A percentile compares a stretch with the other conserved stretches of the same genome.
These are phyloP conservation scores for Oryza glumipatula DNA, from an alignment of 176 grass and related monocot species.

Conservation along the genomic window DNA sequence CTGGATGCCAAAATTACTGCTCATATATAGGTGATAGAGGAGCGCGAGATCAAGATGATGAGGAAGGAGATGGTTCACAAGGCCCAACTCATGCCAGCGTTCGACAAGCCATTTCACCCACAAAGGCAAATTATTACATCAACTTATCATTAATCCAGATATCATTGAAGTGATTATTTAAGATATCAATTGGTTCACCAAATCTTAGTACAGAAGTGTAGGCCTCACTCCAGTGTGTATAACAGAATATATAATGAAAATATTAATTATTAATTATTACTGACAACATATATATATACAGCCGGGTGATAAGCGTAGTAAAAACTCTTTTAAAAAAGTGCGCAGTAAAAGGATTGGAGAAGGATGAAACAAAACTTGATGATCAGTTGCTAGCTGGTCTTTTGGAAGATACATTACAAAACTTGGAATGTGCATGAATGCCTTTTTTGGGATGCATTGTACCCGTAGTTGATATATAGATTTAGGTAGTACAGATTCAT, in stretches of 20 bases:
- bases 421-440: neutral
- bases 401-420: constrained; percentile 2
- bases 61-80: constrained; percentile 98
- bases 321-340: neutral
- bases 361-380: neutral
- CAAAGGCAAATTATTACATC: constrained; percentile 65
- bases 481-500: neutral
- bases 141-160: constrained; percentile 34
- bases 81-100: constrained; percentile 93
- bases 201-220: neutral
- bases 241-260: neutral
- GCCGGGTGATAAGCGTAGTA: too few relatives aligned
- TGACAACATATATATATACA: too few relatives aligned
- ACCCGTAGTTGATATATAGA: neutral
- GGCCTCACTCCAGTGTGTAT: neutral
- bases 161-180: constrained; percentile 25
- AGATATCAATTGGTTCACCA: constrained; percentile 19
- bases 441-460: neutral
- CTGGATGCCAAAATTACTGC: neutral
- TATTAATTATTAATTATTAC: neutral
- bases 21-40: constrained; percentile 67
- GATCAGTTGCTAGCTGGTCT: neutral
- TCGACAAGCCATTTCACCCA: constrained; percentile 89
- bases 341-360: neutral
- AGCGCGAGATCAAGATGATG: constrained; percentile 91